Conservation (phyloP, 495 filamentous ascomycete species). For the Penicillium maclennaniae region DNA sequence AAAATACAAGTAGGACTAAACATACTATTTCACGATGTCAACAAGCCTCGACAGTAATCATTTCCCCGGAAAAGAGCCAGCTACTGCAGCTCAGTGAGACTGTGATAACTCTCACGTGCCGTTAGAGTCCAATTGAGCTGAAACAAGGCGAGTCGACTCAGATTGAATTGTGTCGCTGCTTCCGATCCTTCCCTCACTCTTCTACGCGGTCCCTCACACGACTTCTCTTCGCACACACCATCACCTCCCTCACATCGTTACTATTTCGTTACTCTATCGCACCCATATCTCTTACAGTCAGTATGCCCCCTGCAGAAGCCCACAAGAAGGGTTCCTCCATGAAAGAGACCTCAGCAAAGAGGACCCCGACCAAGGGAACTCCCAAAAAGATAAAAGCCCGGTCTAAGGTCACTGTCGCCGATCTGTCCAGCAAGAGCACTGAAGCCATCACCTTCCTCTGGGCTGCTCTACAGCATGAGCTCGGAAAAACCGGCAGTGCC, state of each 20-base stretch:
- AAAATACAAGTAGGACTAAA: too few relatives aligned
- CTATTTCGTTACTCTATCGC: neutral
- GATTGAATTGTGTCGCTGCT: too few relatives aligned
- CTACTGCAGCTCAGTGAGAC: too few relatives aligned
- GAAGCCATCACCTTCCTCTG: neutral
- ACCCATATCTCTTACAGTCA: neutral
- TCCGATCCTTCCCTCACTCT: too few relatives aligned
- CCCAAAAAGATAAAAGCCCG: neutral
- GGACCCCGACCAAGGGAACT: neutral
- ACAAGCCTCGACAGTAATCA: too few relatives aligned
- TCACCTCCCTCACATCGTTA: neutral
- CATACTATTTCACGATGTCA: too few relatives aligned
- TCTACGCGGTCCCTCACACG: too few relatives aligned
- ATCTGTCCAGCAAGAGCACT: neutral
- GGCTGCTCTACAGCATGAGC: neutral
- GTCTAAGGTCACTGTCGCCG: neutral
- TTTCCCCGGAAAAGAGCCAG: too few relatives aligned
- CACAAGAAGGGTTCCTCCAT: neutral
- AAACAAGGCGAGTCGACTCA: too few relatives aligned
- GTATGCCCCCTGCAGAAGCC: neutral
- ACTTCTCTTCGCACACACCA: too few relatives aligned
- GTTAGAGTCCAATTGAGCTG: too few relatives aligned
- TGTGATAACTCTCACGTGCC: too few relatives aligned
- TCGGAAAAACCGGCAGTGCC: neutral
- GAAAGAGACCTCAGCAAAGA: neutral